phyloP scores from a whole-genome alignment of 1,139 yeast species.

The Pichia sp. region DNA sequence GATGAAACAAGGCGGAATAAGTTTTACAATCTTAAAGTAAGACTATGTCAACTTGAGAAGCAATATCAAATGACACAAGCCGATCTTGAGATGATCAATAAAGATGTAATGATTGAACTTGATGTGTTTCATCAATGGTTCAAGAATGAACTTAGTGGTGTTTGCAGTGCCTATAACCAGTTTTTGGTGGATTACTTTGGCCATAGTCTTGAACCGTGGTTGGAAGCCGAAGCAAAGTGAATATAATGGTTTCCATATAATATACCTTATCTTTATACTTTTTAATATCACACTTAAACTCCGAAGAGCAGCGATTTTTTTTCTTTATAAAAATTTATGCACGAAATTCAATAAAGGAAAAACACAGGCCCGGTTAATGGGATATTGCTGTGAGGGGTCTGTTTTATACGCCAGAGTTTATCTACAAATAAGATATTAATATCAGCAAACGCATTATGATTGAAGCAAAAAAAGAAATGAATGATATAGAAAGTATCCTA shows the following conservation, averaged over 20 bases:
- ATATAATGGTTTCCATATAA: too few species aligned
- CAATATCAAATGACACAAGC: conserved; percentile 43
- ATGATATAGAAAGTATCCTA: neutral
- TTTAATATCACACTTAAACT: too few species aligned
- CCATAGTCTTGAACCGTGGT: conserved; percentile 24
- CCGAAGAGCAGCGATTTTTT: neutral
- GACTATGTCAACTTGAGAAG: conserved; percentile 40
- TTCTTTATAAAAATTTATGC: neutral
- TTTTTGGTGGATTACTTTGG: conserved; percentile 21
- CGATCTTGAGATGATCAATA: conserved; percentile 42
- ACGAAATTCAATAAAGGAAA: neutral
- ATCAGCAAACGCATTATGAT: neutral
- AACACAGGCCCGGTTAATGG: neutral
- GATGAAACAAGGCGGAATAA: conserved; percentile 48
- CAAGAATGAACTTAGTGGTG: conserved; percentile 19
- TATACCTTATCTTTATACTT: too few species aligned
- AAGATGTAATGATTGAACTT: conserved; percentile 29
- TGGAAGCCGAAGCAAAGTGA: neutral
- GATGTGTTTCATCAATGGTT: conserved; percentile 28
- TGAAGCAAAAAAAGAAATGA: neutral
- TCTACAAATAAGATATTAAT: neutral
- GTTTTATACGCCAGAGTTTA: neutral
- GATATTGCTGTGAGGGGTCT: neutral
- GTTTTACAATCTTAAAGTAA: conserved; percentile 35
- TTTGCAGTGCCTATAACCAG: conserved; percentile 21